phyloP scores from a whole-genome alignment of 2,329 filamentous ascomycete species.

The Colletotrichum costaricense region DNA sequence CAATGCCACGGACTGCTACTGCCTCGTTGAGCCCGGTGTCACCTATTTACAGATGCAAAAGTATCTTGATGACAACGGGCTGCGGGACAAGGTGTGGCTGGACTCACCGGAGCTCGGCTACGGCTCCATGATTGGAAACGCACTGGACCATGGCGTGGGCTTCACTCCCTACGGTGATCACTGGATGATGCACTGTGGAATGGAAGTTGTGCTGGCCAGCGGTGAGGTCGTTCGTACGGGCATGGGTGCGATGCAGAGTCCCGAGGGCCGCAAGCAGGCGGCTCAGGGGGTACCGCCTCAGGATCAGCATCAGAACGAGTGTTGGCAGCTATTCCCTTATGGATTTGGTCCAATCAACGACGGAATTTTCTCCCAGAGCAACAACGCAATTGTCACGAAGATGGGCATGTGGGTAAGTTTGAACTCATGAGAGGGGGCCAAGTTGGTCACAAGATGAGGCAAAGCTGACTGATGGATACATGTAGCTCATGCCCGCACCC shows the following conservation, averaged over 20 bases:
- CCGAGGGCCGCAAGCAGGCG: constrained; percentile 47
- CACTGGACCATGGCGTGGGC: constrained; percentile 57
- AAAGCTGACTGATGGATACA: neutral
- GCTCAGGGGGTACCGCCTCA: constrained; percentile 46
- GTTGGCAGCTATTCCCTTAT: constrained; percentile 51
- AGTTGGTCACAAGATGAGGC: neutral
- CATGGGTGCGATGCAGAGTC: constrained; percentile 54
- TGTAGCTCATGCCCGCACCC: constrained; percentile 47
- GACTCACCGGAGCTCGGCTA: constrained; percentile 55
- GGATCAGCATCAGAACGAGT: constrained; percentile 41
- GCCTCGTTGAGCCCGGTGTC: constrained; percentile 66
- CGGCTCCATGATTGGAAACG: constrained; percentile 57
- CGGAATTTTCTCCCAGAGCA: constrained; percentile 63
- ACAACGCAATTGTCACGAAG: constrained; percentile 64
- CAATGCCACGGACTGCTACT: constrained; percentile 59
- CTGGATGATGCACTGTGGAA: constrained; percentile 51
- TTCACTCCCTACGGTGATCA: constrained; percentile 56
- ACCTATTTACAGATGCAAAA: constrained; percentile 63
- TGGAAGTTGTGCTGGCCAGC: constrained; percentile 57
- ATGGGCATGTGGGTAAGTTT: constrained; percentile 56
- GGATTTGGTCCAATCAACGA: constrained; percentile 53
- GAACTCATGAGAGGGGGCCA: no score
- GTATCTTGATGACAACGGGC: constrained; percentile 54
- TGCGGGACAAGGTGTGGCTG: constrained; percentile 54
- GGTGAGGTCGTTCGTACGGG: constrained; percentile 59